These are phyloP conservation scores for Solanum gandarillasii DNA, from an alignment of 257 asterid species.

Conservation along the genomic window DNA sequence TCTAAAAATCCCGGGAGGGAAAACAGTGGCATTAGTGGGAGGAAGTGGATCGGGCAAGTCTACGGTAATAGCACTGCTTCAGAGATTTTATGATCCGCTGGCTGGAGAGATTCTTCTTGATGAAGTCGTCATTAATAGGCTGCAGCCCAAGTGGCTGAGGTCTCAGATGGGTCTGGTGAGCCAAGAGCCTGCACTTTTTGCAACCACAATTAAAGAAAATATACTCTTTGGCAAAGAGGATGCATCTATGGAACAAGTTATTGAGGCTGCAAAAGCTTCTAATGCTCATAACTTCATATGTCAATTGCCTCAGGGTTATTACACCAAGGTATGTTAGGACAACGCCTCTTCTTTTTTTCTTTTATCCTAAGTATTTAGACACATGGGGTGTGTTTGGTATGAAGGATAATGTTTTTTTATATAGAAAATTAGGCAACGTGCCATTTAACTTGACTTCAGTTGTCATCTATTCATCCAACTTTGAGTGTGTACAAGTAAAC, in stretches of 20 bases:
- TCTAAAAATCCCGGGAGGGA: slow-evolving; percentile 54
- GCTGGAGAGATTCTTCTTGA: slow-evolving; percentile 63
- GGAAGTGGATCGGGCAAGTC: slow-evolving; percentile 94
- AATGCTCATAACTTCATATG: slow-evolving; percentile 83
- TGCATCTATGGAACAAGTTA: slow-evolving; percentile 60
- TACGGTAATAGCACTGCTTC: slow-evolving; percentile 63
- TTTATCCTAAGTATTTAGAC: no score
- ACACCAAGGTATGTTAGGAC: slow-evolving; percentile 50
- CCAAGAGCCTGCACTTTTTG: slow-evolving; percentile 89
- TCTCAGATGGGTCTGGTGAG: slow-evolving; percentile 92
- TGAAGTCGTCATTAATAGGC: slow-evolving; percentile 51
- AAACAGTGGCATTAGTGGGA: slow-evolving; percentile 74
- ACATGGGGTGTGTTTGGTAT: no score
- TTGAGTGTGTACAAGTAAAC: no score
- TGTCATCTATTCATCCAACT: no score
- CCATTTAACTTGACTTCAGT: no score
- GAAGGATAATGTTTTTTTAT: no score
- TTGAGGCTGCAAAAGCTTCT: slow-evolving; percentile 76
- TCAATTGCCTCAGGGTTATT: slow-evolving; percentile 73
- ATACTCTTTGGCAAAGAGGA: slow-evolving; percentile 83
- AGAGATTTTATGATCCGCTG: slow-evolving; percentile 75
- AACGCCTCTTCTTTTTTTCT: no score
- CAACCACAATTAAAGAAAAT: slow-evolving; percentile 73
- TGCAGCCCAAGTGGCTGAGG: slow-evolving; percentile 86
- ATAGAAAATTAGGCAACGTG: no score